Evolutionary conservation across 2,329 filamentous ascomycete genomes (phyloP), one percentile per base, ranked within the genome.

Genomic region (Sordariomycetes sp.): DNA sequence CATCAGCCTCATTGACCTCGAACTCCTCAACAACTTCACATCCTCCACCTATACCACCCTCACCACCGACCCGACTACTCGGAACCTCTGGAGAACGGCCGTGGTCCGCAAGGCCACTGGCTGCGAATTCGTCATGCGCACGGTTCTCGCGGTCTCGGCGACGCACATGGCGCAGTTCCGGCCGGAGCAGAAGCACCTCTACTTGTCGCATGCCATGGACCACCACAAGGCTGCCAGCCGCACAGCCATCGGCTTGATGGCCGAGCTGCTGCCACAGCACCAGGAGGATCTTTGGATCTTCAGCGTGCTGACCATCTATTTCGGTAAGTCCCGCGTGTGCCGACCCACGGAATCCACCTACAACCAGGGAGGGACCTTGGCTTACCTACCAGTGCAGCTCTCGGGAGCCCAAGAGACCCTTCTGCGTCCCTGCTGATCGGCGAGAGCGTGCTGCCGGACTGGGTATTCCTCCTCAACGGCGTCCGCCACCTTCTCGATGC

Each of bases 21-120:
- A 81, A 61, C 71, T 82, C 1, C 68, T 82, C 7, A 77, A 82
- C 63, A 77, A 82, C 65, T 82, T 73, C 61, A 74, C 72, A 52
- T 76, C 73, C 0, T 74, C 72, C 11, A 82, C 79, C 0, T 73
- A 72, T 56, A 67, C 71, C n/a, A 80, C 78, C 0, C n/a, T 48
- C 3, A 20, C 43, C n/a, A 11, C 16, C 8, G n/a, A 22, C n/a
- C 43, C n/a, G 43, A 62, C 67, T 7, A 61, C 79, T 3, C 73
- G 74, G 48, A 69, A 71, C 37, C 71, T 80, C 34, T 81, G 76
- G 74, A 72, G 73, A 7, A 68, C 76, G 8, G 74, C 74, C 57
- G 72, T 76, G 3, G 74, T 79, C 12, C 70, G 73, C n/a, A 64
- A 78, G 25, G 79, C 73, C 2, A 74, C 80, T 34, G 61, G 67